phyloP scores from a whole-genome alignment of 139 green algal species.

The Volvox reticuliferus region DNA sequence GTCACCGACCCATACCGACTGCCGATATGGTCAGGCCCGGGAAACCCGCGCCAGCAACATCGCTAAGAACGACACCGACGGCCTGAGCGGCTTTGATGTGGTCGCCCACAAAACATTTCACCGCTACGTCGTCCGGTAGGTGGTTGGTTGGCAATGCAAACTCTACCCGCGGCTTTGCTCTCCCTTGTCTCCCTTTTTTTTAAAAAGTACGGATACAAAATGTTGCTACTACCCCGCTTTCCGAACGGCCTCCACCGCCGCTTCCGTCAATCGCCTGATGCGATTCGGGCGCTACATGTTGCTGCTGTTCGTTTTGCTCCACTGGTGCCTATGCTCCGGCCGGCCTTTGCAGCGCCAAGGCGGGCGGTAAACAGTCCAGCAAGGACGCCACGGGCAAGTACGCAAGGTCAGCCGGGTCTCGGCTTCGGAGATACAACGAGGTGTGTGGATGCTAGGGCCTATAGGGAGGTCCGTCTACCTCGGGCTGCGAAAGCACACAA shows the following conservation, averaged over 20 bases:
- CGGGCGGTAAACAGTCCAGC: conserved; percentile 88
- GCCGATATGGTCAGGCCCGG: background rate
- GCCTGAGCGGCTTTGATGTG: conserved; percentile 59
- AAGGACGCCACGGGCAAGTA: conserved; percentile 91
- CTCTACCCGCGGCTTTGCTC: too few relatives aligned
- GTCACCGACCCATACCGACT: background rate
- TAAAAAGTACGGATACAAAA: too few relatives aligned
- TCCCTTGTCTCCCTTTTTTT: too few relatives aligned
- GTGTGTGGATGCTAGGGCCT: background rate
- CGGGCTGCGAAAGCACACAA: too few relatives aligned
- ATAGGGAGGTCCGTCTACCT: too few relatives aligned
- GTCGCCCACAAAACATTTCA: conserved; percentile 89
- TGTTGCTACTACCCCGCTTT: too few relatives aligned
- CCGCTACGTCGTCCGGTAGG: conserved; percentile 89
- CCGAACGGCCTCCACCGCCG: too few relatives aligned
- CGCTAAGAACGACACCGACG: conserved; percentile 45
- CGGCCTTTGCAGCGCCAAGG: conserved; percentile 76
- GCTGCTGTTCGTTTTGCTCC: background rate
- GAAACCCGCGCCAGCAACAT: background rate
- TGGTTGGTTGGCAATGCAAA: too few relatives aligned
- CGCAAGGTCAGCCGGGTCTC: conserved; percentile 85
- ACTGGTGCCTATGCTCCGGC: background rate
- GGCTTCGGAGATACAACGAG: conserved; percentile 93
- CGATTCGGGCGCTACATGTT: background rate
- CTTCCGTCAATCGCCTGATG: too few relatives aligned